phyloP scores from a whole-genome alignment of 768 basidiomycete genomes.

The Lactifluus rugatus region DNA sequence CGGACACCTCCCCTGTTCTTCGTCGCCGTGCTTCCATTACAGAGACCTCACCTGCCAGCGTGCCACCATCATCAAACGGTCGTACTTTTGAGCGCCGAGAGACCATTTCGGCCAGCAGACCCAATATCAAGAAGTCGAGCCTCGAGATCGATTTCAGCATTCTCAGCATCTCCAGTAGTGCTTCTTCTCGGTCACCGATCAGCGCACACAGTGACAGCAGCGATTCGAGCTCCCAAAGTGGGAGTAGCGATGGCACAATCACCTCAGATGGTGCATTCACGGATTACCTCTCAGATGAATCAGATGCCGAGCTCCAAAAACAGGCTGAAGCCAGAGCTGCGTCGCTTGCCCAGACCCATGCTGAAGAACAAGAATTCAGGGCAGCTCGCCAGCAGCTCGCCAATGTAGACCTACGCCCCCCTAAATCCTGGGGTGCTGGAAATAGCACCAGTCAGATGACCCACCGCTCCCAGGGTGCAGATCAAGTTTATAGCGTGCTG shows the following conservation, averaged over 20 bases:
- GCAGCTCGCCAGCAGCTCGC: slow-evolving; percentile 72
- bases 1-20: slow-evolving; percentile 19
- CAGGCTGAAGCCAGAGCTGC: slow-evolving; percentile 78
- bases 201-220: slow-evolving; percentile 49
- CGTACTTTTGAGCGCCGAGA: slow-evolving; percentile 20
- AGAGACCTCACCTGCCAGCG: slow-evolving; percentile 2
- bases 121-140: slow-evolving; percentile 17
- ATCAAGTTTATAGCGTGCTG: slow-evolving; percentile 9
- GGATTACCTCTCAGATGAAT: slow-evolving; percentile 86
- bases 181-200: slow-evolving; percentile 21
- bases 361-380: slow-evolving; percentile 74
- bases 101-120: slow-evolving; percentile 18
- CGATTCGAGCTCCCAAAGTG: slow-evolving; percentile 40
- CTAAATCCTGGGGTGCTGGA: slow-evolving; percentile 58
- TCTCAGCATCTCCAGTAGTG: slow-evolving; percentile 29
- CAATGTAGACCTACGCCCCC: slow-evolving; percentile 63
- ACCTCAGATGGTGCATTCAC: slow-evolving; percentile 84
- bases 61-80: background rate
- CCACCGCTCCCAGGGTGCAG: slow-evolving; percentile 11
- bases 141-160: slow-evolving; percentile 33
- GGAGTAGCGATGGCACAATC: slow-evolving; percentile 61
- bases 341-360: slow-evolving; percentile 65
- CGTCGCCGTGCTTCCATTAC: slow-evolving; percentile 21
- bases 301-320: slow-evolving; percentile 79
- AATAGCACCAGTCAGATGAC: slow-evolving; percentile 10